Evolutionary conservation across 2,329 filamentous ascomycete species (phyloP).

Genomic region (Neoascochyta sp.): DNA sequence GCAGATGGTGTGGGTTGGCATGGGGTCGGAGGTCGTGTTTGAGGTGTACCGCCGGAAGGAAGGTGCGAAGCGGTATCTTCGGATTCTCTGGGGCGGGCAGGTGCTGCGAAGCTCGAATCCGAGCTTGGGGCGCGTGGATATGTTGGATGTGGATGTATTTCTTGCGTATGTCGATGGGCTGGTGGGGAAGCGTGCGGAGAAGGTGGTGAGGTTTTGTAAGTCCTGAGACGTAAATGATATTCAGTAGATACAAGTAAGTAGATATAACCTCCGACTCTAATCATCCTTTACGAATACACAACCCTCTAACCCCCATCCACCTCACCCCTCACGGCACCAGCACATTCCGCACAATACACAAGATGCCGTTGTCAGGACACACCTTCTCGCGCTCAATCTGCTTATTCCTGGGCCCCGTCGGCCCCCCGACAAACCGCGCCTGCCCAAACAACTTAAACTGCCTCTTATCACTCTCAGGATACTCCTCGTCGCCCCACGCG

Average conservation of each 20-base stretch:
- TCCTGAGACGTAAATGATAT: constrained; percentile 5
- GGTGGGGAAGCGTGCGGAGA: constrained; percentile 52
- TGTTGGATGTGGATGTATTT: constrained; percentile 64
- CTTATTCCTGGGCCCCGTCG: constrained; percentile 61
- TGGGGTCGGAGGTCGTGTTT: constrained; percentile 76
- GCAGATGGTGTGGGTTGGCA: constrained; percentile 78
- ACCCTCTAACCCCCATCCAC: not conserved
- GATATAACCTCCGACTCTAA: no score
- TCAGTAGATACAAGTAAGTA: no score
- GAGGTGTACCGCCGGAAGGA: constrained; percentile 55
- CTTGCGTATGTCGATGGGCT: constrained; percentile 69
- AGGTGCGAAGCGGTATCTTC: constrained; percentile 46
- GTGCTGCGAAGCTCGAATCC: constrained; percentile 66
- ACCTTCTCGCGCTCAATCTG: constrained; percentile 53
- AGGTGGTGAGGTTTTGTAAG: constrained; percentile 40
- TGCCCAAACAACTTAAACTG: constrained; percentile 46
- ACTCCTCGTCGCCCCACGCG: constrained; percentile 60
- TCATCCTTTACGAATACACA: no score
- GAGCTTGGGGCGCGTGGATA: constrained; percentile 63
- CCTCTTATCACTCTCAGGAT: constrained; percentile 50
- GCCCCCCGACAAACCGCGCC: constrained; percentile 54
- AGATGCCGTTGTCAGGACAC: constrained; percentile 52
- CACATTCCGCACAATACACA: constrained; percentile 45
- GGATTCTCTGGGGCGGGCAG: constrained; percentile 68
- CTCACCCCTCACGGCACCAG: constrained; percentile 27